phyloP scores from a whole-genome alignment of 768 basidiomycete genomes.

The Scleroderma bovista region DNA sequence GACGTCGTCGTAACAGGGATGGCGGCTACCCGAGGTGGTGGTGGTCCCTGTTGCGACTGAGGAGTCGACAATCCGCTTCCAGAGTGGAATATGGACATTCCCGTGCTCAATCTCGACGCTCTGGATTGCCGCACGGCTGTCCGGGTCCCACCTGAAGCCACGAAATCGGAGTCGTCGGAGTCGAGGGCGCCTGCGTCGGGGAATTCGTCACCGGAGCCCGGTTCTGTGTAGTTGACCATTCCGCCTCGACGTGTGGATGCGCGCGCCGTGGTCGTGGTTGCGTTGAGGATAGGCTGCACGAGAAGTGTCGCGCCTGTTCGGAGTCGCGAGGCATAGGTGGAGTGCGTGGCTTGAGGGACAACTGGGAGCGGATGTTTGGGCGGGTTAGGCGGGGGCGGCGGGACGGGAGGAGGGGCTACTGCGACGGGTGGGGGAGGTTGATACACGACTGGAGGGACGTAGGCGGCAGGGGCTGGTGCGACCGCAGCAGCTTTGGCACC shows the following conservation, averaged over 20 bases:
- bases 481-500: slow-evolving; percentile 36
- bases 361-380: slow-evolving; percentile 56
- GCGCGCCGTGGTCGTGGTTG: slow-evolving; percentile 37
- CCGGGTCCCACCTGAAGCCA: slow-evolving; percentile 58
- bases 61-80: slow-evolving; percentile 37
- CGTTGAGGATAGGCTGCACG: slow-evolving; percentile 75
- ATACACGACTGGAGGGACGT: slow-evolving; percentile 31
- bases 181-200: slow-evolving; percentile 79
- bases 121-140: slow-evolving; percentile 48
- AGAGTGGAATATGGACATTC: slow-evolving; percentile 53
- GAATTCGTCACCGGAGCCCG: slow-evolving; percentile 76
- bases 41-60: slow-evolving; percentile 21
- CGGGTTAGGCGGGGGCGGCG: slow-evolving; percentile 37
- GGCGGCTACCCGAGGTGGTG: slow-evolving; percentile 16
- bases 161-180: slow-evolving; percentile 79
- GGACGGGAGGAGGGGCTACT: slow-evolving; percentile 15
- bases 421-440: slow-evolving; percentile 31
- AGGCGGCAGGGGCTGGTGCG: slow-evolving; percentile 25
- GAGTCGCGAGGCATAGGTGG: slow-evolving; percentile 86
- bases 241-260: slow-evolving; percentile 54
- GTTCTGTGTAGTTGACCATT: slow-evolving; percentile 84
- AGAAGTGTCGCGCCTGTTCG: slow-evolving; percentile 86
- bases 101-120: slow-evolving; percentile 38
- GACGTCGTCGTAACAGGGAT: slow-evolving; percentile 13
- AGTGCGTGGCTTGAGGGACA: slow-evolving; percentile 62